Percentiles rank a stretch among this genome's conserved stretches.
These are phyloP conservation scores for Amanita polypyramis DNA, from an alignment of 768 basidiomycete genomes.

Conservation along the genomic window DNA sequence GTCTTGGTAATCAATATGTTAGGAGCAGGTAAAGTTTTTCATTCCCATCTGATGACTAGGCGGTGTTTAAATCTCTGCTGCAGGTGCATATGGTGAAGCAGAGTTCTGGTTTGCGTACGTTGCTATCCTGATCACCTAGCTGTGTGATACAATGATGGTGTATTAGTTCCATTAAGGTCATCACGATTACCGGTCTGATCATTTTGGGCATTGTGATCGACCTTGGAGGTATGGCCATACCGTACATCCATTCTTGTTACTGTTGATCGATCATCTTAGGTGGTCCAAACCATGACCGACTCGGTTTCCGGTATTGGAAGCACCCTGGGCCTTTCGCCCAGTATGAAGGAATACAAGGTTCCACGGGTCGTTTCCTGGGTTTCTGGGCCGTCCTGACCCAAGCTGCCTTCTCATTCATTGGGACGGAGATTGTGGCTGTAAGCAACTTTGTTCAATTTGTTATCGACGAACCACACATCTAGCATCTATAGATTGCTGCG, in stretches of 20 bases:
- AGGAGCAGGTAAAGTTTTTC: constrained; percentile 40
- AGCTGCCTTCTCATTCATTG: constrained; percentile 88
- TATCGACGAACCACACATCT: background rate
- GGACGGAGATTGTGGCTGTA: constrained; percentile 90
- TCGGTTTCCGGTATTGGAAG: constrained; percentile 75
- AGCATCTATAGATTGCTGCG: constrained; percentile 53
- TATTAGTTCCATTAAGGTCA: constrained; percentile 71
- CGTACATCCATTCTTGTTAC: background rate
- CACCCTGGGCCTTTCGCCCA: constrained; percentile 85
- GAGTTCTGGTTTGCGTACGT: constrained; percentile 79
- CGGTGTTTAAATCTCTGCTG: background rate
- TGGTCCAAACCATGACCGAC: constrained; percentile 69
- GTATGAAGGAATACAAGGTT: constrained; percentile 48
- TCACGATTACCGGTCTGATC: constrained; percentile 67
- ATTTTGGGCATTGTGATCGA: constrained; percentile 70
- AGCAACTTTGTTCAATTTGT: constrained; percentile 17
- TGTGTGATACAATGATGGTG: background rate
- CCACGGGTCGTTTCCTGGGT: constrained; percentile 63
- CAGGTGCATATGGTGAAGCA: constrained; percentile 69
- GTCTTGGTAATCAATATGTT: constrained; percentile 68
- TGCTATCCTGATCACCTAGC: constrained; percentile 19
- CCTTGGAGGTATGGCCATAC: constrained; percentile 44
- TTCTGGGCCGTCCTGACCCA: constrained; percentile 58
- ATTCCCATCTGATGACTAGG: background rate
- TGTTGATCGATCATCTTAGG: constrained; percentile 27